Base-by-base conservation (phyloP, 305 asterid genomes). In the Fraxinus baroniana region DNA sequence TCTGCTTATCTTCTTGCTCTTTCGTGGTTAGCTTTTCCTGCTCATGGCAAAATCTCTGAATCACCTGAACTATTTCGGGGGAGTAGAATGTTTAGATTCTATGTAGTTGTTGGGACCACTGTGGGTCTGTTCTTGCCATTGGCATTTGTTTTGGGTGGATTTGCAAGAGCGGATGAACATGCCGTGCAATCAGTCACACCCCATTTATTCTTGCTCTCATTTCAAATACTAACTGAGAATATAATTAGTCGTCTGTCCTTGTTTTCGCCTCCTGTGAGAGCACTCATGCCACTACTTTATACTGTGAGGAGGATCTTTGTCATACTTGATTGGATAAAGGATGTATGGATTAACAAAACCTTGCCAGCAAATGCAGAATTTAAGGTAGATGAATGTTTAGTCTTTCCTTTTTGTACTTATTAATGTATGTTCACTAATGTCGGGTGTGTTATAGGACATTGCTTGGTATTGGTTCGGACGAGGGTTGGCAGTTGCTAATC, bases 111-210 rank as follows among this genome's bases (percentile, higher is more conserved):
- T n/a, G 98, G 98, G 26, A 94, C 97, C 0, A 86, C 90, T 0
- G 86, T 92, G 0, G 99, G 98, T 3, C 70, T 95, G 83, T 95
- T 95, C 82, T 44, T 95, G 83, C 98, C 99, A 1, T 81, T 94
- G 86, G 99, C 99, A 13, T 95, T 93, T 83, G 98, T 93, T 15
- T 82, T 95, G 79, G 99, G 99, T 10, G 99, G 98, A 3, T 95
- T 94, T 84, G 99, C 99, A 0, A 84, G 98, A 24, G 99, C 96
- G 0, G 99, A 95, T 82, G 95, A 95, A 5, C 93, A 92, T 35
- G 99, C 97, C 0, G 96, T 95, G 0, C 88, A 92, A 13, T 95
- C 97, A 0, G 98, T 97, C 0, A 90, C 97, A 0, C 97, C 99
- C 44, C 95, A 91, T 22, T 86, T 95, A 74, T 94, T 95, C 87